Percentiles rank a stretch among this genome's conserved stretches.
Evolutionary conservation across 306 rosid species (phyloP).

Genomic region (Cicer cuneatum): DNA sequence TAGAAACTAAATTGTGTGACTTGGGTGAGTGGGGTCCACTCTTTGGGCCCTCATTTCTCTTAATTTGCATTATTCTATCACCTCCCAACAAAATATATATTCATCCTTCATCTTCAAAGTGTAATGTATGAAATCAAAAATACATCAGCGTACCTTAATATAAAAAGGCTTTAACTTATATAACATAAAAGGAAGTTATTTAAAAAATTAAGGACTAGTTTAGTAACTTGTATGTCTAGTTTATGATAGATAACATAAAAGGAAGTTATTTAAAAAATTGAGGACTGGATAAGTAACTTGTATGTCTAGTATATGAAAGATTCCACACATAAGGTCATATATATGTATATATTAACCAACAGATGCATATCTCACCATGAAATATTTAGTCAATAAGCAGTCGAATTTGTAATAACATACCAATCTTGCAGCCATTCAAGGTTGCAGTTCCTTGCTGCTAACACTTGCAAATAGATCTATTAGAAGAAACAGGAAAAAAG

Average conservation of each 20-base stretch:
- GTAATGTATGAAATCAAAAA: too few species aligned
- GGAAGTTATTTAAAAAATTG: not conserved
- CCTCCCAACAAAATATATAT: not conserved
- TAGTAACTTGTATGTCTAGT: conserved; percentile 5
- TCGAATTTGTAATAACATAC: too few species aligned
- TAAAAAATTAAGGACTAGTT: not conserved
- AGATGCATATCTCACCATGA: conserved; percentile 11
- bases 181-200: not conserved
- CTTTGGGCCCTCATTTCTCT: too few species aligned
- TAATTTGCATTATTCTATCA: too few species aligned
- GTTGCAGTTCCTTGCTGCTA: conserved; percentile 31
- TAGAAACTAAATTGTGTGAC: too few species aligned
- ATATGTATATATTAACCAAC: not conserved
- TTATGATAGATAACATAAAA: not conserved
- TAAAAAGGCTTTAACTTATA: not conserved
- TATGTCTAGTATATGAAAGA: conserved; percentile 6
- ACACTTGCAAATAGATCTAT: conserved; percentile 34
- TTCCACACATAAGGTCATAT: not conserved
- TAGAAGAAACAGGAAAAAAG: conserved; percentile 27
- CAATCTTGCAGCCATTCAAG: conserved; percentile 38
- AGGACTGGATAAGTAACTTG: conserved; percentile 11
- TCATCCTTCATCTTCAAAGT: not conserved
- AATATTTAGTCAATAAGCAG: too few species aligned
- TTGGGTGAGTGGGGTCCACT: too few species aligned
- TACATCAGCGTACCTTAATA: not conserved